These are phyloP conservation scores for Podospora conica DNA, from an alignment of 495 filamentous ascomycete genomes.

Conservation along the genomic window DNA sequence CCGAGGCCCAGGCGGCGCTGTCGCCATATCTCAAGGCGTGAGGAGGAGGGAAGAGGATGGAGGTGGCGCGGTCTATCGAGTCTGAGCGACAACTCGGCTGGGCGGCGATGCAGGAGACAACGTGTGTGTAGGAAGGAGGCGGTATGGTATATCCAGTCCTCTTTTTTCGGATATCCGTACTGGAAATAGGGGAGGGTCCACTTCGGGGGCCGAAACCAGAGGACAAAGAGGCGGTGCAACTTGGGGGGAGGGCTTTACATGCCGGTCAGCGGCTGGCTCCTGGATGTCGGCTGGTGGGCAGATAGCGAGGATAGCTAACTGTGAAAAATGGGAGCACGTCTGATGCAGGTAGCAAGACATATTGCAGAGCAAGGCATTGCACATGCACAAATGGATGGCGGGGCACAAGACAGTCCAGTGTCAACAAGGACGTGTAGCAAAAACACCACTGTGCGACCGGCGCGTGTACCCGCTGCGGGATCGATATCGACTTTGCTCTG, in stretches of 20 bases:
- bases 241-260: neutral
- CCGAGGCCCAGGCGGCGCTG: conserved; percentile 37
- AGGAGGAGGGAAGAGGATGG: neutral
- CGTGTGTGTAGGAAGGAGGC: neutral
- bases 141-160: neutral
- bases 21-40: conserved; percentile 34
- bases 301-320: no score
- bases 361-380: no score
- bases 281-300: neutral
- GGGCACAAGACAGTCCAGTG: neutral
- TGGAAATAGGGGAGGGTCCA: neutral
- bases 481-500: neutral
- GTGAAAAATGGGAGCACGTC: neutral
- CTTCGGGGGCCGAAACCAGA: neutral
- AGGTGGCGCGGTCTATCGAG: neutral
- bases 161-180: neutral
- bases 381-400: neutral
- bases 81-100: neutral
- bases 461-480: neutral
- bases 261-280: neutral
- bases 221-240: neutral
- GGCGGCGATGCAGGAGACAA: conserved; percentile 1
- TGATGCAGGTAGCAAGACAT: neutral
- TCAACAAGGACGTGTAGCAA: neutral
- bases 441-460: neutral